These are phyloP conservation scores for Orbilia ellipsospora DNA, from an alignment of 2,329 filamentous ascomycete species.

Conservation along the genomic window DNA sequence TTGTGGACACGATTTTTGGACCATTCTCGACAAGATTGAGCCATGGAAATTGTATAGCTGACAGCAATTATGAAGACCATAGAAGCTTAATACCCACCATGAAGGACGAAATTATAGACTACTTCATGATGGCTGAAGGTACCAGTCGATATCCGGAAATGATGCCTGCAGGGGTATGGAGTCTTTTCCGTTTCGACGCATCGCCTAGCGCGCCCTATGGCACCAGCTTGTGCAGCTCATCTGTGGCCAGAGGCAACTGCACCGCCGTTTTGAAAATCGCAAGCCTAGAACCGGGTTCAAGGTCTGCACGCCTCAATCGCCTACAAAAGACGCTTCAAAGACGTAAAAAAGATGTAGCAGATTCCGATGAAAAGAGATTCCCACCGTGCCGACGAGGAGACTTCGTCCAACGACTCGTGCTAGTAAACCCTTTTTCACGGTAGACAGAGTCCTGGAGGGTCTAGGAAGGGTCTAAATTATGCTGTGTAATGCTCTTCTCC, in stretches of 20 bases:
- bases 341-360: constrained; percentile 11
- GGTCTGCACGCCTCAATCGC: constrained; percentile 6
- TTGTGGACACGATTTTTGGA: no score
- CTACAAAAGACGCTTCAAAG: constrained; percentile 7
- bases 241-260: constrained; percentile 17
- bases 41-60: not conserved
- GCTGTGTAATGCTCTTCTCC: constrained; percentile 19
- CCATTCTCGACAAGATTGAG: no score
- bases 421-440: constrained; percentile 1
- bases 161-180: constrained; percentile 34
- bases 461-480: constrained; percentile 12
- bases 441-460: not conserved
- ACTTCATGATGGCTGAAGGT: not conserved
- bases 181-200: constrained; percentile 6
- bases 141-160: constrained; percentile 30
- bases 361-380: not conserved
- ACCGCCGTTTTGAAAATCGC: constrained; percentile 12
- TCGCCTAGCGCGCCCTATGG: constrained; percentile 22
- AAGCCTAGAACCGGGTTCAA: constrained; percentile 16
- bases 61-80: not conserved
- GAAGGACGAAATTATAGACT: constrained; percentile 34
- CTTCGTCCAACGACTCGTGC: constrained; percentile 15
- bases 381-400: constrained; percentile 41
- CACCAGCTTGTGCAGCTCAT: no score
- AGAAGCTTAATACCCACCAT: constrained; percentile 2